Percentiles rank a stretch among this genome's conserved stretches.
phyloP scores from a whole-genome alignment of 805 yeast species.

The Teunomyces barrocoloradensis region DNA sequence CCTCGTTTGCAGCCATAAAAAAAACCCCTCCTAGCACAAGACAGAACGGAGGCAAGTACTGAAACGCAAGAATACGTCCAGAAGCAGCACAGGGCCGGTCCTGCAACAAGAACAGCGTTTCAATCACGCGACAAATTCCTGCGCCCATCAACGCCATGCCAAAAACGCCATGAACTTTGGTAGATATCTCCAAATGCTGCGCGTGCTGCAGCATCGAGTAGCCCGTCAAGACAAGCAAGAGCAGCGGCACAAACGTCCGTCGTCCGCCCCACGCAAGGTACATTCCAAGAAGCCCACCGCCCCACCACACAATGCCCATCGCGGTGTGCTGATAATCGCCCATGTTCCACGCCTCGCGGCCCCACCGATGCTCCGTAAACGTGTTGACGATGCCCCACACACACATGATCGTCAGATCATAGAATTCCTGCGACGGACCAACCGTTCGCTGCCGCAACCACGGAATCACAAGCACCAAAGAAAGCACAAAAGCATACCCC shows the following conservation, averaged over 20 bases:
- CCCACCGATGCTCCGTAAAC: slow-evolving; percentile 97
- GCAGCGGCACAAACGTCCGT: slow-evolving; percentile 76
- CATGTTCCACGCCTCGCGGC: slow-evolving; percentile 80
- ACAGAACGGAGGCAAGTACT: slow-evolving; percentile 81
- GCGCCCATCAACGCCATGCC: slow-evolving; percentile 79
- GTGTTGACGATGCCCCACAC: slow-evolving; percentile 92
- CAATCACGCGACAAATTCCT: slow-evolving; percentile 73
- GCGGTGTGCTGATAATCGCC: slow-evolving; percentile 95
- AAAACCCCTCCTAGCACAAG: slow-evolving; percentile 73
- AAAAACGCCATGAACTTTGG: slow-evolving; percentile 84
- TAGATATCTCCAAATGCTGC: slow-evolving; percentile 72
- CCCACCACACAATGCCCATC: slow-evolving; percentile 97
- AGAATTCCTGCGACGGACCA: slow-evolving; percentile 69
- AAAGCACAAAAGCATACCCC: slow-evolving; percentile 69
- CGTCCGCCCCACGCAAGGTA: slow-evolving; percentile 59
- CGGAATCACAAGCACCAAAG: slow-evolving; percentile 66
- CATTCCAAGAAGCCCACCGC: slow-evolving; percentile 85
- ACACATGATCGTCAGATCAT: slow-evolving; percentile 77
- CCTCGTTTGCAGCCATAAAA: slow-evolving; percentile 93
- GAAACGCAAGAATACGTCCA: slow-evolving; percentile 64
- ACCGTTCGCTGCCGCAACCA: slow-evolving; percentile 55
- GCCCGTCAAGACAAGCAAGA: slow-evolving; percentile 83
- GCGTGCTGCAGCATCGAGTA: slow-evolving; percentile 92
- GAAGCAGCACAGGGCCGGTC: slow-evolving; percentile 48
- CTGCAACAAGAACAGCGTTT: slow-evolving; percentile 70